Conservation (phyloP, 768 basidiomycete species). For the Panellus pusillus region DNA sequence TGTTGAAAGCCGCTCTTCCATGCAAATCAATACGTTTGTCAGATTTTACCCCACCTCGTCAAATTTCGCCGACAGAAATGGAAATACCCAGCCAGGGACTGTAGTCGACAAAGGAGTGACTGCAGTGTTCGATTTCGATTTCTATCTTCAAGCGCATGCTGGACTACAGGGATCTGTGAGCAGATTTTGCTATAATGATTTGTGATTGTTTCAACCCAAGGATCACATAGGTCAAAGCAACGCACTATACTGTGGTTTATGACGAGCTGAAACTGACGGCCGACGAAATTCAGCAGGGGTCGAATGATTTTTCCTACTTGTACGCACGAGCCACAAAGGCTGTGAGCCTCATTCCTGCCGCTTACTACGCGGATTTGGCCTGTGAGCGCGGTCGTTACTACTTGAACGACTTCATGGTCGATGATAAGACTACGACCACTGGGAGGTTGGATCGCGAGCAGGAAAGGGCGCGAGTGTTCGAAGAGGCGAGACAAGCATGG, state of each 20-base stretch:
- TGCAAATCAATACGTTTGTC: constrained; percentile 2
- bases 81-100: constrained; percentile 79
- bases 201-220: neutral
- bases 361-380: constrained; percentile 81
- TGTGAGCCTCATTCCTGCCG: constrained; percentile 77
- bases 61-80: constrained; percentile 56
- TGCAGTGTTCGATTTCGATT: constrained; percentile 67
- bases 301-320: constrained; percentile 67
- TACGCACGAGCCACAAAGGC: constrained; percentile 85
- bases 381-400: constrained; percentile 81
- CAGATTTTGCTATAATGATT: neutral
- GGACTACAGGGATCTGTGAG: constrained; percentile 65
- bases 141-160: constrained; percentile 72
- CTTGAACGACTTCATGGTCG: constrained; percentile 68
- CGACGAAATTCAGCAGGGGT: constrained; percentile 73
- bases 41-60: constrained; percentile 59
- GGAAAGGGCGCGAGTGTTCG: constrained; percentile 39
- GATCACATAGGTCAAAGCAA: constrained; percentile 45
- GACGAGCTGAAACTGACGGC: constrained; percentile 72
- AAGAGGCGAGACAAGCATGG: constrained; percentile 51
- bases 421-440: constrained; percentile 43
- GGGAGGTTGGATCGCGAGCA: constrained; percentile 38
- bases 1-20: constrained; percentile 11
- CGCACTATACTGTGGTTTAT: constrained; percentile 79
- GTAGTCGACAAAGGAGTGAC: constrained; percentile 81